Percentiles rank a stretch among this genome's conserved stretches.
Evolutionary conservation across 2,329 filamentous ascomycete species (phyloP).

Genomic region (Botrytis squamosa): DNA sequence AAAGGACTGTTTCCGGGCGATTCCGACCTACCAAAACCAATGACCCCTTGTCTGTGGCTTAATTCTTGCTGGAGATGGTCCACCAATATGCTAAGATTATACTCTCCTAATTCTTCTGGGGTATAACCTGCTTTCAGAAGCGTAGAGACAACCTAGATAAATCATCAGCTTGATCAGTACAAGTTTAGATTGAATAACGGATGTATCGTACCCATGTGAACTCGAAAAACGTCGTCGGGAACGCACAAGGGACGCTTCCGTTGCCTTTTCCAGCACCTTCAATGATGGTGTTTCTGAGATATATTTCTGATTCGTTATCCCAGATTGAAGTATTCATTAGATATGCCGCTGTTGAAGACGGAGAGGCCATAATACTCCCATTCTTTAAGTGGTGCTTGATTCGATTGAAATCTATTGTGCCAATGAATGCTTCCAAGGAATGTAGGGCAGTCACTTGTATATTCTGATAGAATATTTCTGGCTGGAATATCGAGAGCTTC

Average conservation of each 20-base stretch:
- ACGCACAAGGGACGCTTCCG: too few relatives aligned
- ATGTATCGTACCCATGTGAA: too few relatives aligned
- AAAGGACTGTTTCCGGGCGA: background rate
- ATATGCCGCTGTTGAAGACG: too few relatives aligned
- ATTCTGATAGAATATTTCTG: constrained; percentile 37
- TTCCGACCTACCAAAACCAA: background rate
- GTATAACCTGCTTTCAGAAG: background rate
- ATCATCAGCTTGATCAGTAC: background rate
- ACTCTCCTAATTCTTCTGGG: background rate
- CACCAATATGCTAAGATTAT: background rate
- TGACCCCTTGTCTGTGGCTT: background rate
- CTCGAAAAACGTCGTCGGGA: too few relatives aligned
- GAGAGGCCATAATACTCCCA: too few relatives aligned
- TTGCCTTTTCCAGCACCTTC: too few relatives aligned
- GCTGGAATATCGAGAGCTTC: constrained; percentile 37
- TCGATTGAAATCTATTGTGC: too few relatives aligned
- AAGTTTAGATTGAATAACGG: constrained; percentile 27
- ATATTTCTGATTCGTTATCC: too few relatives aligned
- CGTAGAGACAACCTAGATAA: background rate
- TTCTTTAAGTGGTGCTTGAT: too few relatives aligned
- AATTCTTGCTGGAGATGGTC: background rate
- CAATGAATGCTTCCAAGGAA: constrained; percentile 23
- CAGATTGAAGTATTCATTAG: too few relatives aligned
- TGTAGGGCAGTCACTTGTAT: constrained; percentile 39
- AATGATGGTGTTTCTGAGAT: too few relatives aligned